A percentile compares a stretch with the other conserved stretches of the same genome.
Evolutionary conservation across 495 filamentous ascomycete genomes (phyloP).

Genomic region (Aspergillus wentii): DNA sequence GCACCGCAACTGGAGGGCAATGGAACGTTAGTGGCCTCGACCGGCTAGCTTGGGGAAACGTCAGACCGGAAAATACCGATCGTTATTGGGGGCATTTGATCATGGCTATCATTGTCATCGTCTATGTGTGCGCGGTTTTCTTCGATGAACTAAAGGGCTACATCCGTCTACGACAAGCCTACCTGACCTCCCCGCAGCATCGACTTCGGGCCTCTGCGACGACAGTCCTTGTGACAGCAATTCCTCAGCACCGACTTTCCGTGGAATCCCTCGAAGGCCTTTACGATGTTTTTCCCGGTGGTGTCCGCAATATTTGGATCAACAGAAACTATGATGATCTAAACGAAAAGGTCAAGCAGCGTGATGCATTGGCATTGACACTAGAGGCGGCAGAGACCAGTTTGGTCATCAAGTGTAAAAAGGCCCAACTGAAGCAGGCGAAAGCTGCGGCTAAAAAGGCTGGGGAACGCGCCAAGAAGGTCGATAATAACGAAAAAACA

Average conservation of each 20-base stretch:
- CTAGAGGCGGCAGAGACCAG: conserved; percentile 84
- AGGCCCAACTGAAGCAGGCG: conserved; percentile 63
- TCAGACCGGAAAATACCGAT: conserved; percentile 60
- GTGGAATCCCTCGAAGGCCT: conserved; percentile 72
- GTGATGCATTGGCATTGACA: conserved; percentile 63
- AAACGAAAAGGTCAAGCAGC: conserved; percentile 75
- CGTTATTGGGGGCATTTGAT: conserved; percentile 89
- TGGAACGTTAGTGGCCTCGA: conserved; percentile 68
- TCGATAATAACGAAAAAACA: conserved; percentile 39
- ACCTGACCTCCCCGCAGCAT: conserved; percentile 93
- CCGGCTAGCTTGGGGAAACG: conserved; percentile 84
- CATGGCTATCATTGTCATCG: conserved; percentile 72
- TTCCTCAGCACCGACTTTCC: conserved; percentile 84
- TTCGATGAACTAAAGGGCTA: conserved; percentile 87
- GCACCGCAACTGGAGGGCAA: conserved; percentile 22
- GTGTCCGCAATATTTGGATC: conserved; percentile 94
- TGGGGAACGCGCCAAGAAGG: conserved; percentile 48
- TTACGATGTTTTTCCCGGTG: conserved; percentile 97
- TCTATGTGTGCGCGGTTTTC: conserved; percentile 84
- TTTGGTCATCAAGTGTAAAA: conserved; percentile 73
- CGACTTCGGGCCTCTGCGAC: conserved; percentile 92
- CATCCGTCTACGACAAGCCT: conserved; percentile 89
- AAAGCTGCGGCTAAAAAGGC: conserved; percentile 59
- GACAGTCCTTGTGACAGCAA: conserved; percentile 86
- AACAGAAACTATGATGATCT: conserved; percentile 88